Evolutionary conservation across 106 monocot genomes (phyloP).

Genomic region (Phalaenopsis equestris): DNA sequence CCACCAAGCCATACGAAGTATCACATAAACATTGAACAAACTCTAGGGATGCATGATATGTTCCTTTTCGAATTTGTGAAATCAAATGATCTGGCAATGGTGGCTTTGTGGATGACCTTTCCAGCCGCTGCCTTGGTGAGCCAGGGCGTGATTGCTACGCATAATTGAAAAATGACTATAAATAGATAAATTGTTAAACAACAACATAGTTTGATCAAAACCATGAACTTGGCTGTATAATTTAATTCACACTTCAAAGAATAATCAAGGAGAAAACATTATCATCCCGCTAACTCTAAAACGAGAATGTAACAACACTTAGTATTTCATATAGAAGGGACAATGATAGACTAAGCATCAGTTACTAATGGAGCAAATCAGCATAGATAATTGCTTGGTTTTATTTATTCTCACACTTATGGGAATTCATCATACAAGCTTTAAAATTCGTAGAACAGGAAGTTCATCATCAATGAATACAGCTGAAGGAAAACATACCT

Average conservation of each 20-base stretch:
- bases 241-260: background rate
- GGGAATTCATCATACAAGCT: background rate
- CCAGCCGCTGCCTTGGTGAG: slow-evolving; percentile 56
- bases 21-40: slow-evolving; percentile 96
- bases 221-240: background rate
- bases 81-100: slow-evolving; percentile 75
- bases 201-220: background rate
- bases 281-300: background rate
- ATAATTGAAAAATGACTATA: slow-evolving; percentile 9
- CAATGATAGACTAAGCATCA: background rate
- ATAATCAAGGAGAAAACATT: background rate
- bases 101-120: slow-evolving; percentile 67
- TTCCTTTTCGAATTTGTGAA: slow-evolving; percentile 76
- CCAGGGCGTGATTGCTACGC: slow-evolving; percentile 57
- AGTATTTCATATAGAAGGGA: background rate
- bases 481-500: background rate
- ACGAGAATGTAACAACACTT: background rate
- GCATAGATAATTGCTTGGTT: background rate
- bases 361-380: background rate
- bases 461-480: background rate
- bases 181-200: background rate
- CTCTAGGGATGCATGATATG: slow-evolving; percentile 90
- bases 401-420: background rate
- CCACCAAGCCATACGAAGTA: slow-evolving; percentile 94
- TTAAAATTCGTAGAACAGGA: background rate